Evolutionary conservation across 139 green algal species (phyloP).

Genomic region (Closterium sp.): DNA sequence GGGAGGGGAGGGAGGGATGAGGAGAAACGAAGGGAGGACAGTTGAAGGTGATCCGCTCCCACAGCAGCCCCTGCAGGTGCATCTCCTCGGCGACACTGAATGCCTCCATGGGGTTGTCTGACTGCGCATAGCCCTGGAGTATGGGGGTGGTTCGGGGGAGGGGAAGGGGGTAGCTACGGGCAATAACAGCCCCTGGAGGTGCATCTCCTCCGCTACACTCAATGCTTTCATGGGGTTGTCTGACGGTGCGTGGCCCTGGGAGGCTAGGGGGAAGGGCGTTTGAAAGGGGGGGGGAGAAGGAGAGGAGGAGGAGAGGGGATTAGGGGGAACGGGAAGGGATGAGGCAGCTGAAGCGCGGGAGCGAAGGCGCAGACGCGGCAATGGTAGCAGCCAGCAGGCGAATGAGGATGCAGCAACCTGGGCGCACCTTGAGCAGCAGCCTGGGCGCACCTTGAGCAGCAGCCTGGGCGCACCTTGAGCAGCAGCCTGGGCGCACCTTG

Average conservation of each 20-base stretch:
- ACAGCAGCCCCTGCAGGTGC: conserved; percentile 16
- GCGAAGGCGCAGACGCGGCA: too few relatives aligned
- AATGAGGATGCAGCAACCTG: too few relatives aligned
- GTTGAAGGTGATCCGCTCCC: conserved; percentile 39
- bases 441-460: not conserved
- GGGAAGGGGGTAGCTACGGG: not conserved
- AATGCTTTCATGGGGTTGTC: conserved; percentile 42
- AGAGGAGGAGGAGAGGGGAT: not conserved
- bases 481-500: not conserved
- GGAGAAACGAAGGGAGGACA: not conserved
- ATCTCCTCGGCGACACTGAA: conserved; percentile 39
- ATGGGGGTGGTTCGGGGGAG: not conserved
- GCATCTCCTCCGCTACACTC: conserved; percentile 39
- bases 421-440: too few relatives aligned
- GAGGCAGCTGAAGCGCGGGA: too few relatives aligned
- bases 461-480: too few relatives aligned
- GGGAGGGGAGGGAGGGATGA: not conserved
- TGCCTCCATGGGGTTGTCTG: conserved; percentile 42
- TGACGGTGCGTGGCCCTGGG: conserved; percentile 42
- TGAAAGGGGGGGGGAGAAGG: not conserved
- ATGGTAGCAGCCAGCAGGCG: too few relatives aligned
- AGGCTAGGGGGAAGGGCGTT: not conserved
- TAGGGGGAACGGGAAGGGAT: not conserved
- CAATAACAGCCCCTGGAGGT: conserved; percentile 8
- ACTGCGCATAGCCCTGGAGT: conserved; percentile 43